These are phyloP conservation scores for Cicer arietinum DNA, from an alignment of 306 rosid genomes.

Conservation along the genomic window DNA sequence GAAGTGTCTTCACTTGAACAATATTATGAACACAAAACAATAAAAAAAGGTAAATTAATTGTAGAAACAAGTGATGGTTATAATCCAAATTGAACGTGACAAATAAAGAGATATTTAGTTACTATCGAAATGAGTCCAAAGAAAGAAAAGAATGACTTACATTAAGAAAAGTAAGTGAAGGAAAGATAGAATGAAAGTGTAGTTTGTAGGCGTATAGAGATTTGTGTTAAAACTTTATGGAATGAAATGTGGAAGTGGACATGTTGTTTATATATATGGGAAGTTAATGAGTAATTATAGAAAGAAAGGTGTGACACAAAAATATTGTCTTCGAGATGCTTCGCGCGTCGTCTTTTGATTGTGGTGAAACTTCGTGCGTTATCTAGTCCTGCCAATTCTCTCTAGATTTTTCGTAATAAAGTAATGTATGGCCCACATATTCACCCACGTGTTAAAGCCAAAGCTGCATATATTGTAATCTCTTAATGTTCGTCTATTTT, in stretches of 20 bases:
- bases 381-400: too few relatives aligned
- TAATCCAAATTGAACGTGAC: too few relatives aligned
- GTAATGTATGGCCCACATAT: not conserved
- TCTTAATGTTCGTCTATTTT: too few relatives aligned
- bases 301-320: not conserved
- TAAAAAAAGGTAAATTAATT: not conserved
- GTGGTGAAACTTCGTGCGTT: too few relatives aligned
- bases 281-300: not conserved
- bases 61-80: too few relatives aligned
- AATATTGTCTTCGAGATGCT: not conserved
- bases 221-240: not conserved
- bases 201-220: not conserved
- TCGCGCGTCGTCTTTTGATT: not conserved
- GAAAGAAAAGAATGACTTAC: not conserved
- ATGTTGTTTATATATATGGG: not conserved
- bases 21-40: not conserved
- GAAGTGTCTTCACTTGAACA: too few relatives aligned
- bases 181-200: not conserved
- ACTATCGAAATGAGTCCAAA: not conserved
- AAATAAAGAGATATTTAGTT: too few relatives aligned
- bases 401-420: conserved; percentile 15
- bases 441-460: too few relatives aligned
- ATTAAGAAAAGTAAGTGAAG: not conserved
- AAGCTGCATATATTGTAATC: too few relatives aligned
- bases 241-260: not conserved